Conservation (phyloP, 495 filamentous ascomycete species). For the Penicillium cosmopolitanum region DNA sequence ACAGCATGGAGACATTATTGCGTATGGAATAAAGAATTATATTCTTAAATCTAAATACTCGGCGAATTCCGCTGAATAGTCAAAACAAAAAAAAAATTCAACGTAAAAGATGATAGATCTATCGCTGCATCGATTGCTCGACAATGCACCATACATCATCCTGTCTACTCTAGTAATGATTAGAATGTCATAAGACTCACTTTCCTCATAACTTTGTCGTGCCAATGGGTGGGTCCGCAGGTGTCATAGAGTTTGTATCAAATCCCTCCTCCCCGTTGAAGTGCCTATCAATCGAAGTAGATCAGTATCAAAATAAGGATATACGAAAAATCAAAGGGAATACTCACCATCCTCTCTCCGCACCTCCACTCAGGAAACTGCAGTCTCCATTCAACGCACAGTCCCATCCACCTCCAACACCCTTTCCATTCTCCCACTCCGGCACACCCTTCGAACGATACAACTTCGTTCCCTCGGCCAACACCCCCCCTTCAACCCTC, state of each 20-base stretch:
- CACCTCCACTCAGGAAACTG: slow-evolving; percentile 72
- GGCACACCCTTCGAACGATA: slow-evolving; percentile 39
- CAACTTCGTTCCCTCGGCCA: slow-evolving; percentile 37
- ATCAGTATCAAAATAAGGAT: slow-evolving; percentile 14
- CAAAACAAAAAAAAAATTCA: too few relatives aligned
- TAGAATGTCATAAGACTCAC: background rate
- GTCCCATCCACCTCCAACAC: slow-evolving; percentile 80
- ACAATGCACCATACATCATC: too few relatives aligned
- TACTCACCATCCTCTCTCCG: slow-evolving; percentile 87
- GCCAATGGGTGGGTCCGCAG: slow-evolving; percentile 18
- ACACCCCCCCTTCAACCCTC: slow-evolving; percentile 1
- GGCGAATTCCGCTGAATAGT: too few relatives aligned
- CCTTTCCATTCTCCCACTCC: slow-evolving; percentile 65
- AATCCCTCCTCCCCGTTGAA: slow-evolving; percentile 80
- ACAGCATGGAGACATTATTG: too few relatives aligned
- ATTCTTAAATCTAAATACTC: too few relatives aligned
- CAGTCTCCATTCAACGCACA: slow-evolving; percentile 82
- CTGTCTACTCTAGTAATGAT: background rate
- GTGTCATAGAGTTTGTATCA: slow-evolving; percentile 47
- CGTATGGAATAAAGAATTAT: too few relatives aligned
- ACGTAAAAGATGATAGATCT: too few relatives aligned
- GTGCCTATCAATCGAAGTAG: slow-evolving; percentile 52
- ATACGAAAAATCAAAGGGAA: slow-evolving; percentile 4
- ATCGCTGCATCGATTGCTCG: too few relatives aligned
- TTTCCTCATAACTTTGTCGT: slow-evolving; percentile 17